Evolutionary conservation across 805 yeast species (phyloP), one percentile per base, ranked within the genome.

Genomic region (Isabelozyma heimii): DNA sequence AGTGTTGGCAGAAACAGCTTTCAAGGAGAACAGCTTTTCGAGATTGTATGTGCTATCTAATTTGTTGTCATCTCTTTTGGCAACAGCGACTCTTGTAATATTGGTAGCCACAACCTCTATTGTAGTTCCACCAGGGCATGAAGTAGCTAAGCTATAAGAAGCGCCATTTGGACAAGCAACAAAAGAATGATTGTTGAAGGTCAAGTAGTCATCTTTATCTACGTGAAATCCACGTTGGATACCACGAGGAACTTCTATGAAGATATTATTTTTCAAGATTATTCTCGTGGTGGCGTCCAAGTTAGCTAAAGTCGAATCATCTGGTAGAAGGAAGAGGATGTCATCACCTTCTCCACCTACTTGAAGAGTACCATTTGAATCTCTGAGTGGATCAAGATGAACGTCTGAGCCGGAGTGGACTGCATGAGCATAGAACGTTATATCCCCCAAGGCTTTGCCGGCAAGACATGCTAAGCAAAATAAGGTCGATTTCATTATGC

Each of bases 221-320:
- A 38, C 40, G 6, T 17, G 6, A 12, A 15, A 38, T 5, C 35
- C 35, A 30, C 5, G 35, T 30, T 30, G n/a, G 3, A 30, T 30
- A 30, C 35, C 35, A 8, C 35, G 35, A 30, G 35, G 35, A 30
- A 30, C 35, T 30, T 30, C 35, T 9, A 30, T 10, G 8, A 30
- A 30, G n/a, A 10, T 30, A 13, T 30, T 10, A 13, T 30, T 30
- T 30, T 10, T 30, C n/a, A 30, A 13, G 1, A 30, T 13, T 7
- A 30, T 43, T 39, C 40, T 46, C 39, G 38, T 50, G 38, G 64
- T 40, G 15, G 47, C 38, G 49, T 59, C 61, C 8, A 30, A 30
- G 35, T 30, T 30, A 13, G 35, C 35, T 13, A 30, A 30, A 5
- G 35, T 16, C 7, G 16, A 14, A 37, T 14, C 40, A 14, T 37